These are phyloP conservation scores for Cutaneotrichosporon sp. DNA, from an alignment of 1,284 basidiomycete genomes.

Conservation along the genomic window DNA sequence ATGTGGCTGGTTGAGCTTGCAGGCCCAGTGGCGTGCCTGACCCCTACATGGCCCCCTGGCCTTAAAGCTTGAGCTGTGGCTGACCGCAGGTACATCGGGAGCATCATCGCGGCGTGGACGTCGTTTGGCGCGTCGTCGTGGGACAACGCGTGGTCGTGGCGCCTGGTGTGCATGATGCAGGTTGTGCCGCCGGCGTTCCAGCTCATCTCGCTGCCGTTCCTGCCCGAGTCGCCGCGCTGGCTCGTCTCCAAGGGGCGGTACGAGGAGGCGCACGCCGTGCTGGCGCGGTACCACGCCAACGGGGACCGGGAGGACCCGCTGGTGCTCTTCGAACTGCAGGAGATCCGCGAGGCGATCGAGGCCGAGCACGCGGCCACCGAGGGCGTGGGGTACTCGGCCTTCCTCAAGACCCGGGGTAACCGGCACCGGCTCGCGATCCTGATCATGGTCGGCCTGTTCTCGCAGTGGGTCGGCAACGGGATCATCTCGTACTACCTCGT, in stretches of 20 bases:
- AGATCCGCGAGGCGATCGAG: conserved; percentile 40
- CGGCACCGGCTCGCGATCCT: conserved; percentile 57
- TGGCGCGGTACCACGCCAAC: conserved; percentile 38
- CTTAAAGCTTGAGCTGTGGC: too few species aligned
- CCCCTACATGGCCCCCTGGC: too few species aligned
- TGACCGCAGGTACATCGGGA: conserved; percentile 15
- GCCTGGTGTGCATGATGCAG: conserved; percentile 28
- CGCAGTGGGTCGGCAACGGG: conserved; percentile 21
- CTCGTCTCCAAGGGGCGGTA: conserved; percentile 34
- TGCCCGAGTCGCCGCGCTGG: conserved; percentile 47
- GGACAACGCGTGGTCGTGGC: conserved; percentile 23
- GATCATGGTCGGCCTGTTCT: conserved; percentile 56
- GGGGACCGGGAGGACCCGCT: conserved; percentile 29
- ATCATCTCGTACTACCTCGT: conserved; percentile 19
- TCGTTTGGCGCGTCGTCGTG: conserved; percentile 18
- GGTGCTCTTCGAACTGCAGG: conserved; percentile 31
- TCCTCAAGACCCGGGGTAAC: conserved; percentile 46
- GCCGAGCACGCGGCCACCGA: conserved; percentile 57
- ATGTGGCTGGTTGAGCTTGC: background rate
- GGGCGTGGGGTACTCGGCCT: conserved; percentile 13
- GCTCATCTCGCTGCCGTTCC: conserved; percentile 24
- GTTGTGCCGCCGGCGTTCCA: conserved; percentile 4
- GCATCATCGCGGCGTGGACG: conserved; percentile 23
- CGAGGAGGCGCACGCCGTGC: conserved; percentile 38
- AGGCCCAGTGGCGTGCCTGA: background rate